phyloP scores from a whole-genome alignment of 306 rosid genomes.

The Fragaria iinumae region DNA sequence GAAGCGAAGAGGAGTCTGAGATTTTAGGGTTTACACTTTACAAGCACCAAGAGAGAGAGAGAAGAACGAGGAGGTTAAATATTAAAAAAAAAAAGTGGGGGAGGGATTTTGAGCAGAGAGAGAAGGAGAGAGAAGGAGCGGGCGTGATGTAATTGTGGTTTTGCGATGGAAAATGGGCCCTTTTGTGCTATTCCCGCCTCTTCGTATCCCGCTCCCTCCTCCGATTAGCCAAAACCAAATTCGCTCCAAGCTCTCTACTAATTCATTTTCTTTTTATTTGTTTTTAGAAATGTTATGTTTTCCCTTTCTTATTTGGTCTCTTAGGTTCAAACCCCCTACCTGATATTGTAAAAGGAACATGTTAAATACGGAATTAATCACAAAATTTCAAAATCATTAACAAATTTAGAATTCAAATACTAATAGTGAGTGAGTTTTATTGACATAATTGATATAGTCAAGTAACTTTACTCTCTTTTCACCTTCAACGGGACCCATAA shows the following conservation, averaged over 20 bases:
- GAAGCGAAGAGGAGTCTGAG: not conserved
- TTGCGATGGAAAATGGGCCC: not conserved
- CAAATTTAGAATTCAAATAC: not conserved
- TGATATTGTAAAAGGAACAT: not conserved
- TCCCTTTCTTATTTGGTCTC: no score
- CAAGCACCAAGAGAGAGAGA: not conserved
- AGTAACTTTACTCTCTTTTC: no score
- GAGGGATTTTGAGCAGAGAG: constrained; percentile 1
- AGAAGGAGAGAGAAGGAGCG: not conserved
- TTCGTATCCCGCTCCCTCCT: not conserved
- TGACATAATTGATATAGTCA: no score
- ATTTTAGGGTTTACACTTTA: constrained; percentile 16
- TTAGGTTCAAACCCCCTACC: no score
- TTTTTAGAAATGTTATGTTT: no score
- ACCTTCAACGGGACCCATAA: no score
- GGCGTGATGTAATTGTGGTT: not conserved
- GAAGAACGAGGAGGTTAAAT: not conserved
- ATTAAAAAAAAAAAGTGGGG: not conserved
- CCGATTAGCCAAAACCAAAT: not conserved
- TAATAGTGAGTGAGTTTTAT: no score
- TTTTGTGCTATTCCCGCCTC: constrained; percentile 20
- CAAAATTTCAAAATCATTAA: not conserved
- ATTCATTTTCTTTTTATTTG: no score
- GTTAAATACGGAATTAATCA: not conserved
- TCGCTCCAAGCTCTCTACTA: no score